These are phyloP conservation scores for Remersonia thermophila DNA, from an alignment of 2,329 filamentous ascomycete genomes.

Conservation along the genomic window DNA sequence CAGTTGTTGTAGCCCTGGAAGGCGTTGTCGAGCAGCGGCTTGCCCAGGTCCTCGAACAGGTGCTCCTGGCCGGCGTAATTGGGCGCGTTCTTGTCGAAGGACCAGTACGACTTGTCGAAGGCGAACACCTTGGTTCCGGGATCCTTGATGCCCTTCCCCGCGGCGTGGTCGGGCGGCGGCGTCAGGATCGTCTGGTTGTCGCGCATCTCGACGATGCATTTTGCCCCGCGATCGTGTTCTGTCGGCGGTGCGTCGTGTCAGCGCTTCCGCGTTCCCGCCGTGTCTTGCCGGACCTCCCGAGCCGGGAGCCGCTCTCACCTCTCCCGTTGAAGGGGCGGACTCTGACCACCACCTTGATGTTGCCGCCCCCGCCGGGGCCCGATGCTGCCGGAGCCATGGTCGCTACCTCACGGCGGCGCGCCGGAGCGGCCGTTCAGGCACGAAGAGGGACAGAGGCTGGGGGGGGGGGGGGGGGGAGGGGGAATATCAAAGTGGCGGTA, in stretches of 20 bases:
- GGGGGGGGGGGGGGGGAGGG: too few relatives aligned
- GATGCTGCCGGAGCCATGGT: constrained; percentile 45
- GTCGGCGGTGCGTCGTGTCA: constrained; percentile 4
- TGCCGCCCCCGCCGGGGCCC: constrained; percentile 62
- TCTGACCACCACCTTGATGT: constrained; percentile 99
- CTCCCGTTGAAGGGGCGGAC: constrained; percentile 88
- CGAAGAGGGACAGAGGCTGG: not conserved
- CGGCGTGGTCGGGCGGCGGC: constrained; percentile 49
- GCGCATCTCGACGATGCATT: constrained; percentile 97
- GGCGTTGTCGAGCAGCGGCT: constrained; percentile 89
- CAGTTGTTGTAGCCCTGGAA: constrained; percentile 99
- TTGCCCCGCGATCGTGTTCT: constrained; percentile 85
- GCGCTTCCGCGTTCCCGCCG: not conserved
- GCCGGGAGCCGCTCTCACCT: constrained; percentile 42
- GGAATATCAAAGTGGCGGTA: not conserved
- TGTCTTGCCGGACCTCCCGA: too few relatives aligned
- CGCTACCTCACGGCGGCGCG: constrained; percentile 2
- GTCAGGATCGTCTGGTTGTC: constrained; percentile 77
- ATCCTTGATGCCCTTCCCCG: constrained; percentile 57
- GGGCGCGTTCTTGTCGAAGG: constrained; percentile 69
- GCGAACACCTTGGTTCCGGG: constrained; percentile 74
- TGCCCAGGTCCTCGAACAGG: constrained; percentile 77
- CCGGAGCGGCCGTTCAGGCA: not conserved
- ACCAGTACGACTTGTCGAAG: constrained; percentile 97
- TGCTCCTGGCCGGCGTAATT: constrained; percentile 86